phyloP scores from a whole-genome alignment of 805 yeast genomes.

The Lipomyces mesembrius region DNA sequence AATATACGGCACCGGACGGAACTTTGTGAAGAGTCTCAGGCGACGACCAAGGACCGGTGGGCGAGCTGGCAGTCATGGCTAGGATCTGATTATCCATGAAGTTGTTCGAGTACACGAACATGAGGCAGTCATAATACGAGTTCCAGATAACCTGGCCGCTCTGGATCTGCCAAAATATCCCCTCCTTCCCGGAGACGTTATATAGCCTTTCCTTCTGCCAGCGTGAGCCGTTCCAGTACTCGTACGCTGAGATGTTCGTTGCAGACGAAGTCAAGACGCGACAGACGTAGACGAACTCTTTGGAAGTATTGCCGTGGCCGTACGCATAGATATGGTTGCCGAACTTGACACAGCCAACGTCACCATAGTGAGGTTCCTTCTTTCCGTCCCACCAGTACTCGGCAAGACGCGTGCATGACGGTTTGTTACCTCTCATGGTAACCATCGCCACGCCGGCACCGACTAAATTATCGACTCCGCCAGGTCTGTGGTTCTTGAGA shows the following conservation, averaged over 20 bases:
- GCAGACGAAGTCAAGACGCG: constrained; percentile 3
- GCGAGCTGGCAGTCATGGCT: not conserved
- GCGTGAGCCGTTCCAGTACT: constrained; percentile 9
- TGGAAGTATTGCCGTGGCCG: constrained; percentile 10
- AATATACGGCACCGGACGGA: not conserved
- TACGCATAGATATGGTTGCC: constrained; percentile 12
- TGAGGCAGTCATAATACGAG: constrained; percentile 6
- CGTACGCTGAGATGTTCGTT: constrained; percentile 4
- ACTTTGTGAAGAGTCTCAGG: constrained; percentile 2
- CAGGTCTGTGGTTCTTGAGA: constrained; percentile 11
- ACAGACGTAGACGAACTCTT: constrained; percentile 6
- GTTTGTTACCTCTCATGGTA: not conserved
- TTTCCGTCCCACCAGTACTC: constrained; percentile 14
- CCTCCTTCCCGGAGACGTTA: constrained; percentile 9
- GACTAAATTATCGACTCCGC: constrained; percentile 1
- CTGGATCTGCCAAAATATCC: constrained; percentile 7
- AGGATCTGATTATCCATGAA: constrained; percentile 10
- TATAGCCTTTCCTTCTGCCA: constrained; percentile 8
- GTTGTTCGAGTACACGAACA: not conserved
- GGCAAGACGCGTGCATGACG: constrained; percentile 6
- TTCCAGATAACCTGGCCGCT: constrained; percentile 7
- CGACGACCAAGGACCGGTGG: constrained; percentile 13
- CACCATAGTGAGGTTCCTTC: constrained; percentile 11
- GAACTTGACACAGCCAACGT: not conserved
- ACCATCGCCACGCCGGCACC: constrained; percentile 12